Base-by-base conservation (phyloP, 257 asterid genomes). In the Handroanthus guayacan region DNA sequence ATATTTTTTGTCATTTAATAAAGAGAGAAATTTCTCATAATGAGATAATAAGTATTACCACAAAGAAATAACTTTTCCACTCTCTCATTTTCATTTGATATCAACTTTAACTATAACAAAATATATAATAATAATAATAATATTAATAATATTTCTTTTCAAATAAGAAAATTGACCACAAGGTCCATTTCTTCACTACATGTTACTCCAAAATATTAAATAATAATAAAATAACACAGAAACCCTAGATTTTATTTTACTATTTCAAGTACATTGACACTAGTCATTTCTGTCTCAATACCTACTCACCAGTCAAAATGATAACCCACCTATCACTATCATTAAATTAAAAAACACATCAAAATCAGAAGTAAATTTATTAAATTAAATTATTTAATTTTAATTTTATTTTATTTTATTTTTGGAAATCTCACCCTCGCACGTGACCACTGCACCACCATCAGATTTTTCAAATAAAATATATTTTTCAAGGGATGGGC, bases 341-440 rank as follows among this genome's bases (percentile, higher is more conserved):
- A 62, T 54, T 39, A 71, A 14, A 48, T 5, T 14, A 2, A 4
- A 4, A 41, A 60, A 72, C 48, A 20, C 75, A 64, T 60, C 57
- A 81, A 77, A 48, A 14, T 63, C 56, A 68, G 66, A 58, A 73
- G 18, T 47, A 45, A 75, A 67, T 70, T 12, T 50, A 56, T 5
- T 61, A 44, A 34, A 43, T 45, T 17, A 57, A 18, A 6, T 71
- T 16, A 45, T 51, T 11, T 8, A 11, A 11, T 1, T 10, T 11
- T 56, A 17, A 56, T 17, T n/a, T 18, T 17, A 7, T 13, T 18
- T 18, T 18, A 57, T 5, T 4, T 44, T 38, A 57, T 63, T 81
- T 57, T 85, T 17, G 90, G 84, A 78, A 81, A 55, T 76, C 85
- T 73, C 87, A 82, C 82, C 69, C 17, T 72, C 74, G 87, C 95